Evolutionary conservation across 805 yeast species (phyloP), one percentile per base, ranked within the genome.

Genomic region (Lipomyces spencermartinsiae): DNA sequence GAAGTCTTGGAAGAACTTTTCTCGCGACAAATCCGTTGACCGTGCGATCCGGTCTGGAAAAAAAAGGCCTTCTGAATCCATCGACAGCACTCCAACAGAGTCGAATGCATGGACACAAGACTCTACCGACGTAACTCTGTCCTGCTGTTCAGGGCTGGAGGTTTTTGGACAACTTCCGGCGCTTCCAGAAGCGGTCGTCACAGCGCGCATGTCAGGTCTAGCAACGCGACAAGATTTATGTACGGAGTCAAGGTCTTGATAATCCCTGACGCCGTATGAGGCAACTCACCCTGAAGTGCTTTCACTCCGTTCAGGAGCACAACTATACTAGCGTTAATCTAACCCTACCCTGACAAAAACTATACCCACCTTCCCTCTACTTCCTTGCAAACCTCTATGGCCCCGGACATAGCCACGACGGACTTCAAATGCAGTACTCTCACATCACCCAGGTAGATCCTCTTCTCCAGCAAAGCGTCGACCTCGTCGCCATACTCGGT

Each of bases 121-220:
- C 29, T 51, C 55, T 6, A 51, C 55, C 12, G 3, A 2, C 29
- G 55, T 25, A 4, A 51, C 10, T 25, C 55, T 19, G 4, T 51
- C 55, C 29, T 51, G 55, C 9, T 51, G 29, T 2, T 2, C 8
- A 2, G 55, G 25, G 25, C 55, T 5, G 16, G 3, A 51, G 29
- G 29, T 51, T 3, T 19, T 22, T n/a, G n/a, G n/a, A n/a, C 55
- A 4, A 10, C 29, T 51, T 51, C 10, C 55, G 55, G 14, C 55
- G 55, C 29, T 51, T 51, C 55, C 55, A 51, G 55, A 51, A 51
- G 4, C 55, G 29, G 25, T 51, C 25, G 3, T 51, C 55, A 12
- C 55, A 19, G 7, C 12, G 55, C 25, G 31, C 31, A 51, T 19
- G 55, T 25, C 14, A 51, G 55, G 46, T 56, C 59, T 4, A 56